Evolutionary conservation across 2,329 filamentous ascomycete genomes (phyloP).

Genomic region (Talaromyces sp.): DNA sequence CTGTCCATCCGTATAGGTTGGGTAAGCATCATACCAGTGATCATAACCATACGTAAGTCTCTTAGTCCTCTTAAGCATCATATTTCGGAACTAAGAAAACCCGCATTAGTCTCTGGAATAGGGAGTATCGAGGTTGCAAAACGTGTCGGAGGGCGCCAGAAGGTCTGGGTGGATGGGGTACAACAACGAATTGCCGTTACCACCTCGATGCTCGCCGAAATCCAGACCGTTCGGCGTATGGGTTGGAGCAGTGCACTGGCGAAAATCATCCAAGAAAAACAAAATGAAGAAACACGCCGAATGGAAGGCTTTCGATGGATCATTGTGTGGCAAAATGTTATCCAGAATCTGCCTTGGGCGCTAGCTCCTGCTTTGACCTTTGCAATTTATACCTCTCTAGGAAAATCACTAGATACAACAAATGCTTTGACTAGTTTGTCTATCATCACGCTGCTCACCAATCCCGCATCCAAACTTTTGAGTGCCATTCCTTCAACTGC

Average conservation of each 20-base stretch:
- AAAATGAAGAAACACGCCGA: slow-evolving; percentile 14
- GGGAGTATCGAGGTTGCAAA: slow-evolving; percentile 13
- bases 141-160: slow-evolving; percentile 21
- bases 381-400: slow-evolving; percentile 13
- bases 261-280: slow-evolving; percentile 11
- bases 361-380: slow-evolving; percentile 20
- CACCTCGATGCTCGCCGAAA: slow-evolving; percentile 33
- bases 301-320: slow-evolving; percentile 15
- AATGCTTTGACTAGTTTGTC: slow-evolving; percentile 22
- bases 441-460: slow-evolving; percentile 21
- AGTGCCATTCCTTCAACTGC: slow-evolving; percentile 17
- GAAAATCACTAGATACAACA: neutral
- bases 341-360: slow-evolving; percentile 19
- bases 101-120: neutral
- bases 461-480: slow-evolving; percentile 18
- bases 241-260: slow-evolving; percentile 27
- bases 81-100: neutral
- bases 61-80: neutral
- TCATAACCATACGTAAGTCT: slow-evolving; percentile 1
- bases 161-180: slow-evolving; percentile 38
- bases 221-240: slow-evolving; percentile 39
- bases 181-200: slow-evolving; percentile 39
- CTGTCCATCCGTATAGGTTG: slow-evolving; percentile 7
- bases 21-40: slow-evolving; percentile 5
- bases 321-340: slow-evolving; percentile 17